Percentiles rank a stretch among this genome's conserved stretches.
These are phyloP conservation scores for Ceratocystis variospora DNA, from an alignment of 2,329 filamentous ascomycete species.

Conservation along the genomic window DNA sequence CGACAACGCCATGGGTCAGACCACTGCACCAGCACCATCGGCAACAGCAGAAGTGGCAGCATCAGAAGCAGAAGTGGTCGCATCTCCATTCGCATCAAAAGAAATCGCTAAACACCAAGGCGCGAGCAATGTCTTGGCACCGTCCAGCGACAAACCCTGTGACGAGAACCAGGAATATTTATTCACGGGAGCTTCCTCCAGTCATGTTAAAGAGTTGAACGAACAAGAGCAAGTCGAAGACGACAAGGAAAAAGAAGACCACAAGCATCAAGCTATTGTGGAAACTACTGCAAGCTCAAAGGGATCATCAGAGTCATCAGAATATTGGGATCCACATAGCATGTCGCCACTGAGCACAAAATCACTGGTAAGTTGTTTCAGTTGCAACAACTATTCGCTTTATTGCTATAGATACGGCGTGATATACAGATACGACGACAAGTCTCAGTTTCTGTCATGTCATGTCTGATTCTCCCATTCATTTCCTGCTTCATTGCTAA, in stretches of 20 bases:
- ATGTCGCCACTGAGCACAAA: slow-evolving; percentile 44
- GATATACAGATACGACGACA: neutral
- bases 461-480: neutral
- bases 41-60: neutral
- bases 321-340: slow-evolving; percentile 43
- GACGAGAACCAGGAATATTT: neutral
- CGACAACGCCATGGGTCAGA: slow-evolving; percentile 7
- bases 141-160: neutral
- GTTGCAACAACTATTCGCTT: neutral
- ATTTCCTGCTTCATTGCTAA: neutral
- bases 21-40: neutral
- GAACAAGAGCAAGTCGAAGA: neutral
- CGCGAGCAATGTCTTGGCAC: neutral
- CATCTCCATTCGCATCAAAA: neutral
- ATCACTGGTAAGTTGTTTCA: slow-evolving; percentile 37
- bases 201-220: neutral
- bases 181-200: neutral
- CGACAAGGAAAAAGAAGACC: neutral
- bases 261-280: neutral
- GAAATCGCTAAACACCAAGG: neutral
- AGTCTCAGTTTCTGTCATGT: neutral
- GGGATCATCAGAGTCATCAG: neutral
- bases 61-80: neutral
- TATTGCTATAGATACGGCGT: neutral
- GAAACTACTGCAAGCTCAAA: neutral